Conservation (phyloP, 1,284 basidiomycete species). For the Heterobasidion irregulare region DNA sequence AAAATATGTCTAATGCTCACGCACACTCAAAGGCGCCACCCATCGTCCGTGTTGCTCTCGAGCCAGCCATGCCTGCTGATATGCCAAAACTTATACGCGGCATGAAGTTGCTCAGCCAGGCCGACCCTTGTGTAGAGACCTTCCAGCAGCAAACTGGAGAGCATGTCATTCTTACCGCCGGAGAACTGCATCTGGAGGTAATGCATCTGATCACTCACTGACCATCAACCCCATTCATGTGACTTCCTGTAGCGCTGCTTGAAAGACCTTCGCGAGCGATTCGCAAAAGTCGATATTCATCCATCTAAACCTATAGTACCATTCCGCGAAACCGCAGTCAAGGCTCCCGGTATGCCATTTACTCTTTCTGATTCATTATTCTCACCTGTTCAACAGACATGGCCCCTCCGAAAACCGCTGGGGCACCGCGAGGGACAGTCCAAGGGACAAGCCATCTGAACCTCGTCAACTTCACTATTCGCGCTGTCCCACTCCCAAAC, state of each 20-base stretch:
- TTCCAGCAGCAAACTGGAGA: conserved; percentile 97
- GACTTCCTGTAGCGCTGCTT: conserved; percentile 67
- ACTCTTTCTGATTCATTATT: conserved; percentile 1
- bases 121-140: conserved; percentile 96
- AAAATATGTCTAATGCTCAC: conserved; percentile 2
- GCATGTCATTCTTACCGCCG: conserved; percentile 94
- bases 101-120: conserved; percentile 85
- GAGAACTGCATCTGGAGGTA: conserved; percentile 91
- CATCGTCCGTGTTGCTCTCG: conserved; percentile 93
- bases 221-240: conserved; percentile 1
- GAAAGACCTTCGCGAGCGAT: conserved; percentile 91
- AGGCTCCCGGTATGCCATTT: conserved; percentile 49
- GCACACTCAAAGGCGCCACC: conserved; percentile 55
- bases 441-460: conserved; percentile 62
- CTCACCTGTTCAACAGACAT: conserved; percentile 49
- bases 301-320: conserved; percentile 95
- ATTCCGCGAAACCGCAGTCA: conserved; percentile 92
- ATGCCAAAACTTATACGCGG: conserved; percentile 90
- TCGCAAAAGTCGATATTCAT: conserved; percentile 90
- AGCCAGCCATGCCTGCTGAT: conserved; percentile 84
- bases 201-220: conserved; percentile 8
- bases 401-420: conserved; percentile 74
- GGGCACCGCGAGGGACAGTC: conserved; percentile 74
- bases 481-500: conserved; percentile 75
- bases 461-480: conserved; percentile 77